Conservation (phyloP, 345 rosid genomes). For the Combretum micranthum region DNA sequence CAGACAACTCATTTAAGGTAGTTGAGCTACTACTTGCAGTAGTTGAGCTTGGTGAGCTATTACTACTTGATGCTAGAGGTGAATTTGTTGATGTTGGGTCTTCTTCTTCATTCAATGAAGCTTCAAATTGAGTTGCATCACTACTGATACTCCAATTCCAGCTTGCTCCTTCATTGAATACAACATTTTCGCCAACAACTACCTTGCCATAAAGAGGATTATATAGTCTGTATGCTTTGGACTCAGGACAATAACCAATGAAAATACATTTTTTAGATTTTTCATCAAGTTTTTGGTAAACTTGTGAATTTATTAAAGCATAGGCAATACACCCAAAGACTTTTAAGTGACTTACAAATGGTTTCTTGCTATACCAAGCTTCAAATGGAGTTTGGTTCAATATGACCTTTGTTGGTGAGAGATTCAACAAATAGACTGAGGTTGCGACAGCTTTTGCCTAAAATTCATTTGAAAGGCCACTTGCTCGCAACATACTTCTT, state of each 20-base stretch:
- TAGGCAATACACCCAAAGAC: neutral
- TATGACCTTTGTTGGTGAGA: neutral
- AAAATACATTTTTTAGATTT: constrained; percentile 1
- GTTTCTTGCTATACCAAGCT: constrained; percentile 2
- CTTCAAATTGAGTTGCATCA: too few relatives aligned
- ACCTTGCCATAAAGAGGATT: neutral
- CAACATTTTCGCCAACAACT: neutral
- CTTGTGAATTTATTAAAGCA: too few relatives aligned
- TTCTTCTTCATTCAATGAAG: too few relatives aligned
- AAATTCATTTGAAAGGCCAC: neutral
- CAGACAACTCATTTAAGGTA: too few relatives aligned
- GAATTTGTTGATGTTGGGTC: too few relatives aligned
- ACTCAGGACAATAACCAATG: neutral
- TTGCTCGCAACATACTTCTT: neutral
- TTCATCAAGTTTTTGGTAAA: constrained; percentile 1
- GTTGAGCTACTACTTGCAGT: too few relatives aligned
- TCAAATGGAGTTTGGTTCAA: neutral
- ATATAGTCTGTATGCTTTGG: neutral
- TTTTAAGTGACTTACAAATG: neutral
- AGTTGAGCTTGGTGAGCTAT: too few relatives aligned
- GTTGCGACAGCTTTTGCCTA: neutral
- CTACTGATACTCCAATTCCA: neutral
- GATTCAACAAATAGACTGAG: neutral
- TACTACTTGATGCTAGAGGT: too few relatives aligned
- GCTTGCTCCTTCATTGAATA: neutral